A percentile compares a stretch with the other conserved stretches of the same genome.
phyloP scores from a whole-genome alignment of 164 flowering plant genomes.

The Santalum album region DNA sequence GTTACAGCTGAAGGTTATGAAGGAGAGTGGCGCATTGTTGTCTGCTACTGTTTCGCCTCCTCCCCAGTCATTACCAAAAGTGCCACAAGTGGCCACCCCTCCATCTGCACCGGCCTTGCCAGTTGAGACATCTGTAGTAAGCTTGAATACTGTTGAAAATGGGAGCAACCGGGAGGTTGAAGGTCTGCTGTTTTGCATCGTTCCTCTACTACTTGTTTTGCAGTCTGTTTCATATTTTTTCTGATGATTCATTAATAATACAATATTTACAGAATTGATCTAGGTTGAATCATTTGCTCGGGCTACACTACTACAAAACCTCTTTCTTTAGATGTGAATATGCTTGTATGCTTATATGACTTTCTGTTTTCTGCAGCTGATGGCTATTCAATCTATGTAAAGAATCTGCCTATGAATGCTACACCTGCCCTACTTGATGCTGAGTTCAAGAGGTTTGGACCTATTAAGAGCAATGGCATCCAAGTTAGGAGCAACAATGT shows the following conservation, averaged over 20 bases:
- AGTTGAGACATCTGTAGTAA: constrained; percentile 13
- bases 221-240: background rate
- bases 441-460: constrained; percentile 31
- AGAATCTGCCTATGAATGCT: constrained; percentile 29
- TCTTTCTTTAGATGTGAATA: background rate
- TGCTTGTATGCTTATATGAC: no score
- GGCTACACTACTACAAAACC: background rate
- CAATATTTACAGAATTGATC: no score
- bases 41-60: constrained; percentile 21
- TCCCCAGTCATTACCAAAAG: constrained; percentile 19
- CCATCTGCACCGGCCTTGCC: constrained; percentile 13
- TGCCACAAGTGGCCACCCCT: constrained; percentile 18
- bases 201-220: no score
- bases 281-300: background rate
- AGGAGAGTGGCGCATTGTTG: constrained; percentile 21
- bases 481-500: constrained; percentile 43
- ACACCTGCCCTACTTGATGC: constrained; percentile 21
- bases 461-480: constrained; percentile 26
- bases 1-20: constrained; percentile 32
- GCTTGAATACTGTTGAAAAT: constrained; percentile 21
- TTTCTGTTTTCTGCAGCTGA: constrained; percentile 9
- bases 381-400: constrained; percentile 26
- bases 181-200: constrained; percentile 17
- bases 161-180: constrained; percentile 33
- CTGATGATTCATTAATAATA: background rate